A percentile compares a stretch with the other conserved stretches of the same genome.
phyloP scores from a whole-genome alignment of 2,329 filamentous ascomycete genomes.

The Aspergillus jensenii region DNA sequence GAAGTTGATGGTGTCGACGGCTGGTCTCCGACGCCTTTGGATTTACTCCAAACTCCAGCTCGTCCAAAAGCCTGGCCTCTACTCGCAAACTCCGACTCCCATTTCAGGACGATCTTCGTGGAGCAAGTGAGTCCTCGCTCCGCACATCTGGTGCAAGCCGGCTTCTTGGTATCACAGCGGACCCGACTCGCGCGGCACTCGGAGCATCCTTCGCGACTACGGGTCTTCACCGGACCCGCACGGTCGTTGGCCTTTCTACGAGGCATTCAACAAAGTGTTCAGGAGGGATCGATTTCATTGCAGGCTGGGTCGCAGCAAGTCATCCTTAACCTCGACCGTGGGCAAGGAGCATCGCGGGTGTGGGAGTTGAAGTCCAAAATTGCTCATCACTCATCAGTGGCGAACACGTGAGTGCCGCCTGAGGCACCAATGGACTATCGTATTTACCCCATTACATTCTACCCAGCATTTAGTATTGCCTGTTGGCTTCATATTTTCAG shows the following conservation, averaged over 20 bases:
- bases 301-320: conserved; percentile 7
- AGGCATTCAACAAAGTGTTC: conserved; percentile 28
- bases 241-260: conserved; percentile 39
- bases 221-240: conserved; percentile 37
- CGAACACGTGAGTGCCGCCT: background rate
- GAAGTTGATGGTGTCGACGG: conserved; percentile 19
- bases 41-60: conserved; percentile 43
- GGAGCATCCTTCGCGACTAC: conserved; percentile 42
- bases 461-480: too few species aligned
- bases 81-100: conserved; percentile 41
- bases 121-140: conserved; percentile 37
- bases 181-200: conserved; percentile 43
- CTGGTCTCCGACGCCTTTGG: conserved; percentile 17
- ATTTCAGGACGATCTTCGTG: conserved; percentile 38
- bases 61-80: conserved; percentile 45
- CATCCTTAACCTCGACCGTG: background rate
- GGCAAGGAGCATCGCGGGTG: background rate
- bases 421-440: background rate
- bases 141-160: conserved; percentile 37
- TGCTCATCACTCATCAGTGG: background rate
- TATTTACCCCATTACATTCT: too few species aligned
- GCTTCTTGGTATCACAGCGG: conserved; percentile 42
- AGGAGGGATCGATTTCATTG: conserved; percentile 26
- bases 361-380: background rate
- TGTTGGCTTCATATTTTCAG: too few species aligned